These are phyloP conservation scores for Excoecaria agallocha DNA, from an alignment of 345 rosid genomes.

Conservation along the genomic window DNA sequence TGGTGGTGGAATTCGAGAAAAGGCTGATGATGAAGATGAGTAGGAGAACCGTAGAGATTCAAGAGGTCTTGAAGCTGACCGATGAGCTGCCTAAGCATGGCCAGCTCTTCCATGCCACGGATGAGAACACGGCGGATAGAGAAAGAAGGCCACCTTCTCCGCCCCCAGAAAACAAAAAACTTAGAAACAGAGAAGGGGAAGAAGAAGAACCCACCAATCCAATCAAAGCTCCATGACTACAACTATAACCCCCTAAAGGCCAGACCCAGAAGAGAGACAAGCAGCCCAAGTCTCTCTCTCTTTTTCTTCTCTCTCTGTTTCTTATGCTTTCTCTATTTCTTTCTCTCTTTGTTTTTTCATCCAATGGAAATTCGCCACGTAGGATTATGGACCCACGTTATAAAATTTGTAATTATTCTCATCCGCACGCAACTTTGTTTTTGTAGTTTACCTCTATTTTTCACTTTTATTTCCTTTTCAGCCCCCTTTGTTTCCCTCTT, in stretches of 20 bases:
- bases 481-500: background rate
- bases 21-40: constrained; percentile 25
- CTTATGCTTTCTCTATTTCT: background rate
- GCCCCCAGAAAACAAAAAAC: background rate
- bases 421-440: constrained; percentile 57
- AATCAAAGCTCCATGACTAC: background rate
- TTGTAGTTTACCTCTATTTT: background rate
- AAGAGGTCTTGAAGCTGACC: constrained; percentile 89
- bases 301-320: background rate
- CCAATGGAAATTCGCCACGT: constrained; percentile 17
- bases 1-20: constrained; percentile 36
- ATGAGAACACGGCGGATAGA: background rate
- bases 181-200: background rate
- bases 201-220: background rate
- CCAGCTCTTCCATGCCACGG: constrained; percentile 86
- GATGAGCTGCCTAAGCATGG: constrained; percentile 95
- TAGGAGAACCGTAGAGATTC: constrained; percentile 68
- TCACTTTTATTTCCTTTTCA: constrained; percentile 7
- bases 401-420: constrained; percentile 35
- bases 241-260: background rate
- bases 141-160: background rate
- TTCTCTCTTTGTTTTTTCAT: constrained; percentile 2
- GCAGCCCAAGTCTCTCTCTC: constrained; percentile 1
- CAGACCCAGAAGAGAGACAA: constrained; percentile 1
- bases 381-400: constrained; percentile 22